Base-by-base conservation (phyloP, 305 asterid genomes). In the Fraxinus sp. region DNA sequence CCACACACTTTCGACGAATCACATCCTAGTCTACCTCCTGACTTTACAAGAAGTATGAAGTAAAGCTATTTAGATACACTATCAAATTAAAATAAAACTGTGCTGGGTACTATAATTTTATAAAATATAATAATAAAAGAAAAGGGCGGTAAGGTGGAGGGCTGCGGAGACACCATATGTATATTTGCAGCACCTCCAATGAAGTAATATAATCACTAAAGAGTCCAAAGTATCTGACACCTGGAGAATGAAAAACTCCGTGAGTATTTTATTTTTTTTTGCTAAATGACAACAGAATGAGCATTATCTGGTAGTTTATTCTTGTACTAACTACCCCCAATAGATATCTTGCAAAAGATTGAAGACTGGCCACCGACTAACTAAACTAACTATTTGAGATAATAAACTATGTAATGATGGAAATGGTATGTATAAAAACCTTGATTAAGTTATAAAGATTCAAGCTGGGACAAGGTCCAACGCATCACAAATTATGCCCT, bases 401-500 rank as follows among this genome's bases (percentile, higher is more conserved):
- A 32, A 72, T 72, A 72, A 32, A 7, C 26, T 72, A 79, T 13
- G 78, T 84, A 73, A 74, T 20, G 64, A 73, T 81, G 59, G 33
- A 59, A 78, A 49, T 44, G 37, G 3, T 35, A 33, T 68, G 59
- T 57, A 39, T 59, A 30, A 62, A 86, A 86, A 18, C 72, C 32
- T 46, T 72, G 32, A 30, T 70, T 66, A 72, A 75, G 62, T 30
- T 7, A 57, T 14, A 16, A 83, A n/a, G 72, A 39, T 74, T 33
- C 41, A 77, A 71, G 9, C 28, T 71, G 72, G 76, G 78, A 30
- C 66, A 73, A 78, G 77, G 44, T 46, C 57, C 18, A 80, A 30
- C 70, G 79, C 71, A 26, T 70, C 76, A 71, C 24, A 85, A 87
- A 44, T 71, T 68, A 26, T 20, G 80, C 82, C 37, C 39, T 32